Evolutionary conservation across 805 yeast species (phyloP).

Genomic region (Wickerhamomyces pijperi): DNA sequence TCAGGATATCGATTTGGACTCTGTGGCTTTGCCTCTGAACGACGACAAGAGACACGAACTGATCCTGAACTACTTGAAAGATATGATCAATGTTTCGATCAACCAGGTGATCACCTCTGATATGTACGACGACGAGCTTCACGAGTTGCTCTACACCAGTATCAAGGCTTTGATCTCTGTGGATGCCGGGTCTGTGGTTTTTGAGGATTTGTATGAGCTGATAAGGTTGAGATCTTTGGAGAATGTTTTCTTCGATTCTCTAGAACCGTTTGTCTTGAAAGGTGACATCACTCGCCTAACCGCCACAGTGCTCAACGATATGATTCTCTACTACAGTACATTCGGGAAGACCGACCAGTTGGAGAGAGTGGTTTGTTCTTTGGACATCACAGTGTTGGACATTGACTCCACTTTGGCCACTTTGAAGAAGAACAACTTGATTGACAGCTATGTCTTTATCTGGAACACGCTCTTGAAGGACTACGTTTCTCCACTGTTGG

Average conservation of each 20-base stretch:
- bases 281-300: conserved; percentile 40
- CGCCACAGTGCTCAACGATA: conserved; percentile 48
- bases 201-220: conserved; percentile 35
- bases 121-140: conserved; percentile 15
- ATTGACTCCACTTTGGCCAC: conserved; percentile 62
- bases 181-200: conserved; percentile 23
- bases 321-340: conserved; percentile 41
- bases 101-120: conserved; percentile 11
- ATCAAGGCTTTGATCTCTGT: conserved; percentile 31
- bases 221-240: conserved; percentile 20
- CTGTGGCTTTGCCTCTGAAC: conserved; percentile 47
- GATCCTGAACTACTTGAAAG: conserved; percentile 42
- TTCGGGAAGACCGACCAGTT: conserved; percentile 34
- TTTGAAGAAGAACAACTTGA: conserved; percentile 43
- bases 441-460: conserved; percentile 56
- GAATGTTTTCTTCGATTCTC: conserved; percentile 34
- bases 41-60: conserved; percentile 31
- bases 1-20: conserved; percentile 29
- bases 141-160: conserved; percentile 24
- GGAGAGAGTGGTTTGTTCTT: conserved; percentile 56
- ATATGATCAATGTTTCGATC: conserved; percentile 33
- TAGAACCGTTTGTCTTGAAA: conserved; percentile 41
- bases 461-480: conserved; percentile 66
- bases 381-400: conserved; percentile 62
- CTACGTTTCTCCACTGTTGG: conserved; percentile 58